Conservation (phyloP, 371 early-diverging fungal species). For the Zancudomyces culisetae region DNA sequence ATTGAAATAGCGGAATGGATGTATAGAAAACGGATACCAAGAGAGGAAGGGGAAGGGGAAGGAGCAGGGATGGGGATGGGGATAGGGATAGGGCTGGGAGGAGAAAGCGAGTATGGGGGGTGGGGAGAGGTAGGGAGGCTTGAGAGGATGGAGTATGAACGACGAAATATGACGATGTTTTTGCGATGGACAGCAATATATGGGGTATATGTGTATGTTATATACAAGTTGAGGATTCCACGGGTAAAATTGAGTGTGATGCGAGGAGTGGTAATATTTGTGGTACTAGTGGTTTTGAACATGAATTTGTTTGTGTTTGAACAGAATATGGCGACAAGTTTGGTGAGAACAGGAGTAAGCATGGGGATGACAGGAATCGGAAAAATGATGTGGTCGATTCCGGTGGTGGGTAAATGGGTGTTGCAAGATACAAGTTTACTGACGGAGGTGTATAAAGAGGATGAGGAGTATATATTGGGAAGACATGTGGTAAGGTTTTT, state of each 20-base stretch:
- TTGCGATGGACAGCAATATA: slow-evolving; percentile 16
- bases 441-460: slow-evolving; percentile 9
- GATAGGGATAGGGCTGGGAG: slow-evolving; percentile 10
- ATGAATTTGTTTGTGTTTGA: slow-evolving; percentile 17
- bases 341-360: slow-evolving; percentile 11
- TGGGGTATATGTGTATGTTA: slow-evolving; percentile 7
- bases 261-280: slow-evolving; percentile 3
- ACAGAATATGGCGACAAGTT: slow-evolving; percentile 1
- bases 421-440: neutral
- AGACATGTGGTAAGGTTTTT: slow-evolving; percentile 21
- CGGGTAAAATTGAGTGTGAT: slow-evolving; percentile 4
- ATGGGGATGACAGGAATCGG: neutral
- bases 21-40: neutral
- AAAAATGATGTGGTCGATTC: neutral
- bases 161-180: slow-evolving; percentile 12
- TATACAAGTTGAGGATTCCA: slow-evolving; percentile 16
- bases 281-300: slow-evolving; percentile 10
- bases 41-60: slow-evolving; percentile 1
- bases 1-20: slow-evolving; percentile 14
- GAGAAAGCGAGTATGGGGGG: too few relatives aligned
- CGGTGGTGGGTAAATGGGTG: neutral
- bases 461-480: slow-evolving; percentile 22
- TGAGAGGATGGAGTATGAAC: neutral
- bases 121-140: too few relatives aligned
- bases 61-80: neutral